Percentiles rank a stretch among this genome's conserved stretches.
Conservation (phyloP, 106 monocot species). For the Acanthochlamys bracteata region DNA sequence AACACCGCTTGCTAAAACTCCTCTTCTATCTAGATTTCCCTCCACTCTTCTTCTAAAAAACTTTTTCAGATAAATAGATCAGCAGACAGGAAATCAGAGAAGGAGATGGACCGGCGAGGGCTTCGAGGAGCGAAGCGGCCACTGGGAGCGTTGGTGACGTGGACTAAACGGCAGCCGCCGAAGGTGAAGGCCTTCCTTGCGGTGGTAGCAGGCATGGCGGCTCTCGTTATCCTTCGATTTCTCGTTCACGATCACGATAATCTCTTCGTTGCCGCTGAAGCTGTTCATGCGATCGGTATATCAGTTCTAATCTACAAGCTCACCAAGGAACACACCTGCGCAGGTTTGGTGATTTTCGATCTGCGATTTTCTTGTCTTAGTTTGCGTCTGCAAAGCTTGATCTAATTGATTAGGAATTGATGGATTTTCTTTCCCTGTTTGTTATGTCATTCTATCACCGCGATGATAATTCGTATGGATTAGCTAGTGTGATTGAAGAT, state of each 20-base stretch:
- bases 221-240: constrained; percentile 63
- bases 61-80: not conserved
- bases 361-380: not conserved
- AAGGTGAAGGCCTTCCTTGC: constrained; percentile 86
- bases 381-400: not conserved
- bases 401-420: no score
- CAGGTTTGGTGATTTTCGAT: constrained; percentile 18
- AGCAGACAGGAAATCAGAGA: not conserved
- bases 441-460: no score
- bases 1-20: no score
- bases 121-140: constrained; percentile 25
- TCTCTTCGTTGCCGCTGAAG: constrained; percentile 84
- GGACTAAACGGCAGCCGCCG: constrained; percentile 75
- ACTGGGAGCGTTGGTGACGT: constrained; percentile 34
- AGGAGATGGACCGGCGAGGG: not conserved
- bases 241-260: constrained; percentile 84
- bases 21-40: no score
- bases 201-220: constrained; percentile 67
- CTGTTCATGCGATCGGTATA: constrained; percentile 64
- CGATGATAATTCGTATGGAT: no score
- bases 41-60: not conserved
- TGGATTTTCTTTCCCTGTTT: not conserved
- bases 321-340: constrained; percentile 74
- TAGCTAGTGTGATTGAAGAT: no score
- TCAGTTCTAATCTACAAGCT: constrained; percentile 82